A percentile compares a stretch with the other conserved stretches of the same genome.
These are phyloP conservation scores for Lactarius sanguifluus DNA, from an alignment of 768 basidiomycete species.

Conservation along the genomic window DNA sequence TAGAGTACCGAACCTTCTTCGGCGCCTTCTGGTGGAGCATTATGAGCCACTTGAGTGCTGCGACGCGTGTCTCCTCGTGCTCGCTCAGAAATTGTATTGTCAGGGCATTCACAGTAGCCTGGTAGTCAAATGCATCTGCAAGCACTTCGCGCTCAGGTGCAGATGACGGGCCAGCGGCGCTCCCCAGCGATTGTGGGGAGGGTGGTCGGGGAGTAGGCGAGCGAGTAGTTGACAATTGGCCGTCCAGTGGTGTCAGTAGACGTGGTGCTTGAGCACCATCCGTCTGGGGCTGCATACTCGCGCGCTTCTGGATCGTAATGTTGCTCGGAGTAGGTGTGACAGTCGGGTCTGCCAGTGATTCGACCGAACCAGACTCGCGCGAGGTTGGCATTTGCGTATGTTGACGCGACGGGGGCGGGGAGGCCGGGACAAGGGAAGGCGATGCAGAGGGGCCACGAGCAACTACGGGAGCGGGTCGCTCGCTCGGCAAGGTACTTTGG, in stretches of 20 bases:
- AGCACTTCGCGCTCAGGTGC: conserved; percentile 42
- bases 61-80: conserved; percentile 93
- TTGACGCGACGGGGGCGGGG: conserved; percentile 50
- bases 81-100: conserved; percentile 95
- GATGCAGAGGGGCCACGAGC: conserved; percentile 48
- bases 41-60: conserved; percentile 94
- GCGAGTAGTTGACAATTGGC: conserved; percentile 28
- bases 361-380: conserved; percentile 51
- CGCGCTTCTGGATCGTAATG: conserved; percentile 31
- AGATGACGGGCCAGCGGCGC: conserved; percentile 33
- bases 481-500: conserved; percentile 33
- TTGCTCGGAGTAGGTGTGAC: conserved; percentile 27
- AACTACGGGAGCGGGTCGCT: conserved; percentile 32
- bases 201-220: conserved; percentile 35
- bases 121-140: conserved; percentile 84
- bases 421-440: conserved; percentile 50
- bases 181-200: conserved; percentile 27
- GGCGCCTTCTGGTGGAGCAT: conserved; percentile 99
- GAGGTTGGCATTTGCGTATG: conserved; percentile 39
- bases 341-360: conserved; percentile 41
- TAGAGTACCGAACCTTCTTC: conserved; percentile 63
- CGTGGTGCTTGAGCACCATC: conserved; percentile 7
- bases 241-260: conserved; percentile 17
- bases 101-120: conserved; percentile 87
- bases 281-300: conserved; percentile 17